These are phyloP conservation scores for Wickerhamiella sorbophila DNA, from an alignment of 805 yeast species.

Conservation along the genomic window DNA sequence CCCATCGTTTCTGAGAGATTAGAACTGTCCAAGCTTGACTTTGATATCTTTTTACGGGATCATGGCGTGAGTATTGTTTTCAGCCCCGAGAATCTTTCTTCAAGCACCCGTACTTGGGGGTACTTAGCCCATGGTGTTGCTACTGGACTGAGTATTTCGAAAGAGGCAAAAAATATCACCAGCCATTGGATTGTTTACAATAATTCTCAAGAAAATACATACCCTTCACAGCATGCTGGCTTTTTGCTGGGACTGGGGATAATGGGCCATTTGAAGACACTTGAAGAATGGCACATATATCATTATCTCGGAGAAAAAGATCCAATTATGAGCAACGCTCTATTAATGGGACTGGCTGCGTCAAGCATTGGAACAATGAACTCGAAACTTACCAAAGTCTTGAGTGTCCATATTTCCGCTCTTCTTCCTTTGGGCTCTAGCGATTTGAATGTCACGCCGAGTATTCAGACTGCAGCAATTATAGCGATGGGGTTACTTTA, in stretches of 20 bases:
- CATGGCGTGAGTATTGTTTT: slow-evolving; percentile 47
- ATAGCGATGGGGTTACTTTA: slow-evolving; percentile 82
- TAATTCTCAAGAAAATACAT: neutral
- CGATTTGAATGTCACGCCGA: slow-evolving; percentile 66
- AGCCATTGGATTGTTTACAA: slow-evolving; percentile 78
- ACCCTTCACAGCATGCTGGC: slow-evolving; percentile 80
- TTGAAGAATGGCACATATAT: slow-evolving; percentile 95
- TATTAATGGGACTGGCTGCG: slow-evolving; percentile 85
- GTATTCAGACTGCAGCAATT: slow-evolving; percentile 84
- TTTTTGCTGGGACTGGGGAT: slow-evolving; percentile 83
- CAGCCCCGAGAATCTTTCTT: slow-evolving; percentile 39
- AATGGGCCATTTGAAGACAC: slow-evolving; percentile 65
- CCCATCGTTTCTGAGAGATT: slow-evolving; percentile 80
- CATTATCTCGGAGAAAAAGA: slow-evolving; percentile 86
- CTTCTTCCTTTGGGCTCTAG: slow-evolving; percentile 81
- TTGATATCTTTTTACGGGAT: slow-evolving; percentile 52
- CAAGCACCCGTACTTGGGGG: slow-evolving; percentile 56
- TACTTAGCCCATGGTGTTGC: slow-evolving; percentile 86
- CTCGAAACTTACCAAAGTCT: slow-evolving; percentile 70
- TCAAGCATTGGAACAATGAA: slow-evolving; percentile 74
- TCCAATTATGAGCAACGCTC: slow-evolving; percentile 68
- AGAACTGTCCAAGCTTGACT: slow-evolving; percentile 61
- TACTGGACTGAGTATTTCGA: slow-evolving; percentile 64
- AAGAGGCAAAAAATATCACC: slow-evolving; percentile 49
- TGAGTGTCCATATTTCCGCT: slow-evolving; percentile 88